Evolutionary conservation across 2,329 filamentous ascomycete species (phyloP).

Genomic region (Drechslerella dactyloides): DNA sequence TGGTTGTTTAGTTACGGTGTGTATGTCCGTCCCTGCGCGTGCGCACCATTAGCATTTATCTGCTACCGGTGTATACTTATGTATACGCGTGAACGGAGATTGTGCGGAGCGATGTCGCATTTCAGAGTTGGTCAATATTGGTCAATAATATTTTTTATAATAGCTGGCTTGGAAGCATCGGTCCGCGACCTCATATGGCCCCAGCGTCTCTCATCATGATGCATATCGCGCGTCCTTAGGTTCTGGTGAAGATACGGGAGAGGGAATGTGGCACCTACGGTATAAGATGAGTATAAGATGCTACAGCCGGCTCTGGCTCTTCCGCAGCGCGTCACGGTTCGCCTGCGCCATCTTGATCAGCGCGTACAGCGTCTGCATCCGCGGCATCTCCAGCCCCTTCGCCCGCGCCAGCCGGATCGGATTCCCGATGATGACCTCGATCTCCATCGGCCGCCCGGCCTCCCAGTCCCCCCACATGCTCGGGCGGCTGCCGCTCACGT

Average conservation of each 20-base stretch:
- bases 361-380: constrained; percentile 59
- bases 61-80: no score
- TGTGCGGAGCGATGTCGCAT: not conserved
- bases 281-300: not conserved
- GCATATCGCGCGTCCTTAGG: not conserved
- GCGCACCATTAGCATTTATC: no score
- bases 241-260: not conserved
- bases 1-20: no score
- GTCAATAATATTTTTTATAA: constrained; percentile 34
- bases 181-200: constrained; percentile 50
- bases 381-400: constrained; percentile 69
- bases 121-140: constrained; percentile 25
- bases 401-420: constrained; percentile 70
- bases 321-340: constrained; percentile 28
- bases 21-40: no score
- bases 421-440: constrained; percentile 76
- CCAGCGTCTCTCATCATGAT: constrained; percentile 46
- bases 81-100: not conserved
- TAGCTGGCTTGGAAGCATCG: constrained; percentile 49
- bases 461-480: constrained; percentile 77
- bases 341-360: constrained; percentile 47
- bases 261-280: not conserved
- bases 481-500: constrained; percentile 67
- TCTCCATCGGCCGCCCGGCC: constrained; percentile 69
- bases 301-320: constrained; percentile 31